phyloP scores from a whole-genome alignment of 1,139 yeast genomes.

The Tardiomyces depauwii region DNA sequence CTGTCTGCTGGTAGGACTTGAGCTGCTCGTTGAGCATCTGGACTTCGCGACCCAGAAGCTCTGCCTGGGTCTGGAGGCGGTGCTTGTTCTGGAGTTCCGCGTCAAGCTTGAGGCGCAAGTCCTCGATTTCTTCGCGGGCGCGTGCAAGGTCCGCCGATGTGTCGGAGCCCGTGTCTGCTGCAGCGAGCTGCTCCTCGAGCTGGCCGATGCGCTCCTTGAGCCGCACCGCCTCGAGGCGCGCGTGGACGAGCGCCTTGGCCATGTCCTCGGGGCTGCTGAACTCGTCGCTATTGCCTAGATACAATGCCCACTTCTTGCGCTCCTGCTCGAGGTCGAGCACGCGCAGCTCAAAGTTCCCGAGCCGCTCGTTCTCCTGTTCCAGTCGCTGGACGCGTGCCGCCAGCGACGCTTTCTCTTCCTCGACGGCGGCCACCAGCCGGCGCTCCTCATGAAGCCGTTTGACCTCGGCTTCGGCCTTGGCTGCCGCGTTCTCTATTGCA shows the following conservation, averaged over 20 bases:
- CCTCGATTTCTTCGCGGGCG: slow-evolving; percentile 22
- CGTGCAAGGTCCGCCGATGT: slow-evolving; percentile 7
- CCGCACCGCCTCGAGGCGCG: slow-evolving; percentile 23
- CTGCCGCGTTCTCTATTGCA: not conserved
- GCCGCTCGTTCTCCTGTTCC: not conserved
- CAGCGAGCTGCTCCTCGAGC: slow-evolving; percentile 22
- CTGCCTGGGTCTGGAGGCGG: slow-evolving; percentile 43
- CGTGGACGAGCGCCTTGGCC: slow-evolving; percentile 19
- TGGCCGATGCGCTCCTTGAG: slow-evolving; percentile 24
- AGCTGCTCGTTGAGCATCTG: slow-evolving; percentile 25
- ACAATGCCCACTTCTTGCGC: not conserved
- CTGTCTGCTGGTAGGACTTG: not conserved
- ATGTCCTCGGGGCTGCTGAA: slow-evolving; percentile 19
- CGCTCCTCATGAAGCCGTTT: not conserved
- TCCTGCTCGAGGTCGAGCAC: slow-evolving; percentile 1
- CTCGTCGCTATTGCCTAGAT: not conserved
- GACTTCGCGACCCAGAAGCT: slow-evolving; percentile 46
- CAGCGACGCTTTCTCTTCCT: not conserved
- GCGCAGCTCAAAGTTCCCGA: slow-evolving; percentile 1
- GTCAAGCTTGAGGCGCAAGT: slow-evolving; percentile 23
- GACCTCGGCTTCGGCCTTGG: not conserved
- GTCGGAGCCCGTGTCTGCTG: slow-evolving; percentile 14
- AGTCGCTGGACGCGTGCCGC: not conserved
- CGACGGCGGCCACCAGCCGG: not conserved
- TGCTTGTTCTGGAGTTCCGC: slow-evolving; percentile 27